Base-by-base conservation (phyloP, 2,329 filamentous ascomycete genomes). In the Scedosporium dehoogii region DNA sequence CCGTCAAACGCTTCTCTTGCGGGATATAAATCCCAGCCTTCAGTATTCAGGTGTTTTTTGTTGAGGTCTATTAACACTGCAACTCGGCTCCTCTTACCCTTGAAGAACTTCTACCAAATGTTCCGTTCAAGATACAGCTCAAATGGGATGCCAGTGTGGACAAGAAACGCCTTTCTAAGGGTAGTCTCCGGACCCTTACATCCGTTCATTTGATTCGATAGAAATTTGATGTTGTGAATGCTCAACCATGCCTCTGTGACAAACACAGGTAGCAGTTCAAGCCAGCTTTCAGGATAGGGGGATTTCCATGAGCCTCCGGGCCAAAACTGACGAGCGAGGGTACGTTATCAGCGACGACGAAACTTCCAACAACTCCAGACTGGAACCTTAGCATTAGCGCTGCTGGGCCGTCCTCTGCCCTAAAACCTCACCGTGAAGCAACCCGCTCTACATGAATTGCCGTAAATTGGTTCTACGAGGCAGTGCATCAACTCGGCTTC, bases 311-410 rank as follows among this genome's bases (percentile, higher is more conserved):
- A 0, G 83, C 85, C 0, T 81, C 83, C 1, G 75, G 70, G 68
- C 85, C 81, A 0, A 86, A 83, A 71, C 87, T 90, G 3, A 87
- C 87, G 1, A 85, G 86, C 0, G 81, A 81, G 1, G 84, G 85
- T n/a, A 89, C 78, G 61, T 83, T 78, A 63, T 86, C 87, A 29
- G 86, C 86, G 9, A 85, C 82, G 59, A 89, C 84, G 64, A 84
- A 83, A 71, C 81, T 84, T 0, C 82, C 83, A 0, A 85, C 81
- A 2, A 78, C 74, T 0, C 83, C 83, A 2, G 75, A 80, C 1
- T 73, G 73, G 67, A 86, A 86, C 0, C 76, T 72, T 14, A 86
- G 67, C 0, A 80, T 77, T 0, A 86, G 69, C 0, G 81, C 83
- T 0, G 81, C 83, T 0, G 77, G 81, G 1, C 83, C 82, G 67